Evolutionary conservation across 2,329 filamentous ascomycete species (phyloP).

Genomic region (Aspergillus jensenii): DNA sequence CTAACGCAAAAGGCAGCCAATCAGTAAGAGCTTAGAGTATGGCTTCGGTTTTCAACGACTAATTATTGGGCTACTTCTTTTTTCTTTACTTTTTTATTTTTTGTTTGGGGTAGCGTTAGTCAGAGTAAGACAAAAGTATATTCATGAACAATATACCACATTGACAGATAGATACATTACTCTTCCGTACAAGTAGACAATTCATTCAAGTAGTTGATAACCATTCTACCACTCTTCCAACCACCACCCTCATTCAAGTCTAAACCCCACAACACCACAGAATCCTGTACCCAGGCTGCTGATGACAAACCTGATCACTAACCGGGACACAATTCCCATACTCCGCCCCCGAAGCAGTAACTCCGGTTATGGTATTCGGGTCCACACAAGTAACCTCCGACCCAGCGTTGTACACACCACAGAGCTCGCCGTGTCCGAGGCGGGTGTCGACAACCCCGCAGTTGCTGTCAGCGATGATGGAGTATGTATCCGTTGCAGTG

Average conservation of each 20-base stretch:
- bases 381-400: background rate
- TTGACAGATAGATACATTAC: background rate
- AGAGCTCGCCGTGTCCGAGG: background rate
- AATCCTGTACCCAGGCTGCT: background rate
- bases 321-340: background rate
- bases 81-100: background rate
- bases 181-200: background rate
- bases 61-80: background rate
- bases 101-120: background rate
- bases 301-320: background rate
- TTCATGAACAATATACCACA: background rate
- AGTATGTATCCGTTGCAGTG: background rate
- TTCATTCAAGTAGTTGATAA: background rate
- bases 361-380: background rate
- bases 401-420: background rate
- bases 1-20: slow-evolving; percentile 38
- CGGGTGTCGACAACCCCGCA: background rate
- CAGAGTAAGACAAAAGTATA: background rate
- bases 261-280: background rate
- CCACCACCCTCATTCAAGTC: background rate
- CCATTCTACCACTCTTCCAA: background rate
- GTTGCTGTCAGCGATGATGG: background rate
- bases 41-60: background rate
- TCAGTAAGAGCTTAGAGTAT: slow-evolving; percentile 19
- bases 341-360: background rate